Base-by-base conservation (phyloP, 169 alveolate genomes). In the Cryptosporidium sp. region DNA sequence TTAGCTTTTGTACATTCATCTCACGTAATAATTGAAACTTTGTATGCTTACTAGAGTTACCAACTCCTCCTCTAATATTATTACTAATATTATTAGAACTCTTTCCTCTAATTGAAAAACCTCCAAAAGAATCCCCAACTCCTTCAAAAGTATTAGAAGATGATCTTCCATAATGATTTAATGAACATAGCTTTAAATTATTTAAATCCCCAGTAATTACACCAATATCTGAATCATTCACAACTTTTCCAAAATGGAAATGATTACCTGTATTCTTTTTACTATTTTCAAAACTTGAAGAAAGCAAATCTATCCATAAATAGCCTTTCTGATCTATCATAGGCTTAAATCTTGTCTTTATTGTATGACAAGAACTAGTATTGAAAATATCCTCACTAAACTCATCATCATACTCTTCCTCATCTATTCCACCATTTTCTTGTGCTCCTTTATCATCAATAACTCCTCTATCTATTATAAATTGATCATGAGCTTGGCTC, bases 351-450 rank as follows among this genome's bases (percentile, higher is more conserved):
- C 53, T 35, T 16, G 21, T 31, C 1, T 21, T 45, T 9, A 5
- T 10, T 10, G 29, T 33, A n/a, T 16, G n/a, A 2, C 2, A 18
- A 44, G 65, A 37, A 51, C 67, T 48, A 8, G 51, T 5, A 2
- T 23, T 70, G 39, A 70, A 70, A 44, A 70, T 45, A 52, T 48
- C 45, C 2, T 70, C 85, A 26, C 26, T 52, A 51, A 70, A 70
- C 45, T 70, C 85, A 29, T 70, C 85, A 21, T 70, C 85, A 37
- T 70, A 70, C 67, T 70, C 85, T 26, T 70, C 85, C 26, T 70
- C 85, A 37, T 70, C 67, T 21, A 56, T 56, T 21, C 31, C 35
- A 0, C 67, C 67, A 6, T 26, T 26, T 6, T 56, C 67, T 21
- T 56, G 67, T n/a, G 12, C 67, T 56, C 67, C 67, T 21, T n/a